phyloP scores from a whole-genome alignment of 2,329 filamentous ascomycete species.

The Microdochium paspali region DNA sequence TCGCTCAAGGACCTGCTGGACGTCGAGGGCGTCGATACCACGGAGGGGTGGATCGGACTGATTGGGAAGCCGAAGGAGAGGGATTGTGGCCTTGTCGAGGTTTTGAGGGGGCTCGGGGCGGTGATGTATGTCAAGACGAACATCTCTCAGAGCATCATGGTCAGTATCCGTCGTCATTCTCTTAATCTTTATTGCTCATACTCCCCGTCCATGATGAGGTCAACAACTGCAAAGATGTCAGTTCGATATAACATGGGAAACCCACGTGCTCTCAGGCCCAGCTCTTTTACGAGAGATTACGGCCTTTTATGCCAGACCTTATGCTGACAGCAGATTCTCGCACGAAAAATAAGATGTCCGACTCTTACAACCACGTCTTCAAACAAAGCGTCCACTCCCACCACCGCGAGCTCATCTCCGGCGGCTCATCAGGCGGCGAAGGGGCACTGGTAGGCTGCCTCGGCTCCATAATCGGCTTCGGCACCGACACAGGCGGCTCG shows the following conservation, averaged over 20 bases:
- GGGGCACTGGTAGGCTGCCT: not conserved
- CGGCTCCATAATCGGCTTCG: not conserved
- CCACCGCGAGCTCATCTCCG: slow-evolving; percentile 1
- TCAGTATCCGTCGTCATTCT: not conserved
- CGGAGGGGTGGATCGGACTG: not conserved
- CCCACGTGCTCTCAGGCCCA: no score
- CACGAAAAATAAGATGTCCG: not conserved
- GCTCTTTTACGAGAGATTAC: no score
- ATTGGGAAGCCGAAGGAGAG: not conserved
- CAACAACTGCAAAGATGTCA: no score
- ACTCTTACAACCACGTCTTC: slow-evolving; percentile 1
- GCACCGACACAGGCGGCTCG: not conserved
- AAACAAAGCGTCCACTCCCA: not conserved
- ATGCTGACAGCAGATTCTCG: not conserved
- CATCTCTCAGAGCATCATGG: not conserved
- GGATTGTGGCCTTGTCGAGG: not conserved
- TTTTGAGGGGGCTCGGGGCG: not conserved
- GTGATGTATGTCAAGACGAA: not conserved
- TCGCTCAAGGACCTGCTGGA: not conserved
- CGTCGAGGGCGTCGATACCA: not conserved
- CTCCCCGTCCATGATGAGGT: no score
- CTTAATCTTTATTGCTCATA: not conserved
- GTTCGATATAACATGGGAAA: no score
- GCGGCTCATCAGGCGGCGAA: not conserved
- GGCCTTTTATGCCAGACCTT: no score